phyloP scores from a whole-genome alignment of 345 rosid species.

The Populus deltoides region DNA sequence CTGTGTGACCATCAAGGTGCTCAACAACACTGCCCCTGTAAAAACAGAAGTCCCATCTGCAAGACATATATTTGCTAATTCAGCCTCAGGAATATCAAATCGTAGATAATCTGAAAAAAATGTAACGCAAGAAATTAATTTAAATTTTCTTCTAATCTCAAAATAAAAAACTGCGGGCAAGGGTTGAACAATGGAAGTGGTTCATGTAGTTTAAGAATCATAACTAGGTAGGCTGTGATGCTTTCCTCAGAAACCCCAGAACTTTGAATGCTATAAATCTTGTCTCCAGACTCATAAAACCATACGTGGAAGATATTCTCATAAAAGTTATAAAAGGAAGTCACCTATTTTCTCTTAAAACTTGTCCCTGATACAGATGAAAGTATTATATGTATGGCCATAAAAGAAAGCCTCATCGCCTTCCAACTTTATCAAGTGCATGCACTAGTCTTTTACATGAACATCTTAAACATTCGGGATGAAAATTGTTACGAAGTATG shows the following conservation, averaged over 20 bases:
- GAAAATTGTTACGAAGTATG: background rate
- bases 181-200: background rate
- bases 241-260: background rate
- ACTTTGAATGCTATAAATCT: background rate
- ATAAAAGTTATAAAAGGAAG: background rate
- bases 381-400: no score
- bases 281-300: background rate
- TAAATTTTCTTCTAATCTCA: background rate
- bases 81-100: background rate
- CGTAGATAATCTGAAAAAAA: background rate
- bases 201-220: background rate
- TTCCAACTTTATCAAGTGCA: no score
- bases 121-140: background rate
- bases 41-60: conserved; percentile 93
- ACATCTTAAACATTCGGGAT: background rate
- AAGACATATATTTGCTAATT: conserved; percentile 12
- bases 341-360: background rate
- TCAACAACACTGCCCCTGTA: conserved; percentile 69
- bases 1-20: conserved; percentile 91
- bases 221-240: background rate
- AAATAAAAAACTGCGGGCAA: background rate
- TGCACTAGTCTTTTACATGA: no score
- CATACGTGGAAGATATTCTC: background rate
- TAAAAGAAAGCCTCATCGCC: no score
- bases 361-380: no score